Conservation (phyloP, 306 rosid species). For the Fagus crenata region DNA sequence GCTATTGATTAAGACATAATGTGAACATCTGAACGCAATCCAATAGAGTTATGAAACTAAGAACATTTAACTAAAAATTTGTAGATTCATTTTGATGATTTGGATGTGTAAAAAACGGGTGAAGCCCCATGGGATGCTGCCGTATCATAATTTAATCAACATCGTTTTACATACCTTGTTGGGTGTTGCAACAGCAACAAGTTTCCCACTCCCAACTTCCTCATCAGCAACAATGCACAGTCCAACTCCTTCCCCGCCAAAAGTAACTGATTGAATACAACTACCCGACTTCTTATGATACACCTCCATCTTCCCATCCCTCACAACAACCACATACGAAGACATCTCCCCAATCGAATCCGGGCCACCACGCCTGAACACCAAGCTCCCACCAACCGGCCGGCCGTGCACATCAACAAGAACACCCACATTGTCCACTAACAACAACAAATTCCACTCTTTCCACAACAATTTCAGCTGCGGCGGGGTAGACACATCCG, state of each 20-base stretch:
- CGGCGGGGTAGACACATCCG: constrained; percentile 73
- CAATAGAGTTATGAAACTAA: background rate
- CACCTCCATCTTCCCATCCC: constrained; percentile 75
- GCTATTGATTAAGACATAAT: background rate
- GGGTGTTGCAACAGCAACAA: constrained; percentile 73
- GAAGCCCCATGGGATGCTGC: too few species aligned
- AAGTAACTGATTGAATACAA: constrained; percentile 71
- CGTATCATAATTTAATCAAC: background rate
- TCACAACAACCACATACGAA: constrained; percentile 74
- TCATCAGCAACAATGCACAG: constrained; percentile 71
- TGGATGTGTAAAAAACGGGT: too few species aligned
- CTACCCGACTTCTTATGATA: constrained; percentile 79
- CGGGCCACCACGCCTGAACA: constrained; percentile 55
- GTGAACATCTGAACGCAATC: background rate
- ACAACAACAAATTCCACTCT: constrained; percentile 83
- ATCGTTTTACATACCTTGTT: constrained; percentile 58
- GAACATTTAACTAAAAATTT: too few species aligned
- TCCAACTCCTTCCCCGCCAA: constrained; percentile 73
- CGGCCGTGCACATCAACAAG: constrained; percentile 71
- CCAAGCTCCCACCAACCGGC: constrained; percentile 90
- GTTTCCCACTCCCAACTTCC: constrained; percentile 61
- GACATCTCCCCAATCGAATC: constrained; percentile 81
- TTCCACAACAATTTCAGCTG: constrained; percentile 63
- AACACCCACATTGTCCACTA: constrained; percentile 93
- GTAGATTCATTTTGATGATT: too few species aligned